Evolutionary conservation across 2,329 filamentous ascomycete genomes (phyloP).

Genomic region (Trichoderma koningiopsis): DNA sequence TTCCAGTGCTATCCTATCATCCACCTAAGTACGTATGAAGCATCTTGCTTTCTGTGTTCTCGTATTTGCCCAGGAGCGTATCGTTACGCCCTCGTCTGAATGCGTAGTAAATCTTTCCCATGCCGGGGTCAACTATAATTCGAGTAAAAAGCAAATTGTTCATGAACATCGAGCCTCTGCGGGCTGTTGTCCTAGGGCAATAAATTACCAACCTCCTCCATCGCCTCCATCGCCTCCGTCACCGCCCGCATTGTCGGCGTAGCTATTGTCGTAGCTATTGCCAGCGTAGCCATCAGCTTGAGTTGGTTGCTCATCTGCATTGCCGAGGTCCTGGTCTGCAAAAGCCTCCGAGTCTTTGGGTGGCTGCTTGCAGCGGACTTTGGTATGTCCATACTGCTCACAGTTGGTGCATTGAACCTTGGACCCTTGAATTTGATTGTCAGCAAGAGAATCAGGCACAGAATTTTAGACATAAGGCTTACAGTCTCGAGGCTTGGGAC

Average conservation of each 20-base stretch:
- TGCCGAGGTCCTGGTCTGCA: not conserved
- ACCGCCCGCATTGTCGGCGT: not conserved
- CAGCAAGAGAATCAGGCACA: not conserved
- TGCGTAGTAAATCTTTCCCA: conserved; percentile 1
- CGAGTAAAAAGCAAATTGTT: not conserved
- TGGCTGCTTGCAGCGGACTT: conserved; percentile 42
- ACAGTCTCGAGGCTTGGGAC: conserved; percentile 55
- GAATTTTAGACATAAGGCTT: conserved; percentile 27
- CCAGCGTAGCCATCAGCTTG: not conserved
- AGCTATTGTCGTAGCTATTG: not conserved
- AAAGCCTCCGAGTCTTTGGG: conserved; percentile 25
- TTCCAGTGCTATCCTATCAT: not conserved
- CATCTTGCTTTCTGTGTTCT: not conserved
- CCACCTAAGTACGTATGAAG: not conserved
- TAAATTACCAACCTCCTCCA: conserved; percentile 19
- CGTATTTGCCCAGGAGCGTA: not conserved
- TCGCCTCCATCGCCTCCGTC: not conserved
- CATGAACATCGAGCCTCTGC: not conserved
- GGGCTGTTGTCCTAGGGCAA: not conserved
- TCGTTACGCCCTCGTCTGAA: not conserved
- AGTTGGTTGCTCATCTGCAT: not conserved
- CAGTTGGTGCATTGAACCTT: conserved; percentile 46
- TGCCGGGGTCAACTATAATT: not conserved
- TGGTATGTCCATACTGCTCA: conserved; percentile 44
- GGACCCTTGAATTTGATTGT: conserved; percentile 39